phyloP scores from a whole-genome alignment of 768 basidiomycete genomes.

The Xerocomus spinulosus region DNA sequence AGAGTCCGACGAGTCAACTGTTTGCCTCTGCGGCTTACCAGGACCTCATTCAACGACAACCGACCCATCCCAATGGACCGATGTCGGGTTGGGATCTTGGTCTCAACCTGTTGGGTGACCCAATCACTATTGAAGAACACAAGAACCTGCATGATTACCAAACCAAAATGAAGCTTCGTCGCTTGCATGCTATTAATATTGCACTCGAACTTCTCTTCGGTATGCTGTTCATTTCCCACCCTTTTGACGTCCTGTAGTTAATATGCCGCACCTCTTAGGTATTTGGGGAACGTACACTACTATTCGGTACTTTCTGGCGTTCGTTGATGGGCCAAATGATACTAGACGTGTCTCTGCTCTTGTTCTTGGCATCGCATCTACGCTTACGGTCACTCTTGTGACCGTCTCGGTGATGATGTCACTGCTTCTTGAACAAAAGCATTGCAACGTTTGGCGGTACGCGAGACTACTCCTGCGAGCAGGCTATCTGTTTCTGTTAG shows the following conservation, averaged over 20 bases:
- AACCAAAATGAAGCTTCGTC: conserved; percentile 31
- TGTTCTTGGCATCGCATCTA: conserved; percentile 21
- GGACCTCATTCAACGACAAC: conserved; percentile 36
- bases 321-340: conserved; percentile 40
- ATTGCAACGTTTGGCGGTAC: conserved; percentile 8
- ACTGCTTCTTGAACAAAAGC: conserved; percentile 28
- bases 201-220: conserved; percentile 35
- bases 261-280: conserved; percentile 30
- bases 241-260: conserved; percentile 1
- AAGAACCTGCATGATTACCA: conserved; percentile 26
- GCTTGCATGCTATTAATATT: conserved; percentile 28
- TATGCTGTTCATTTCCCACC: conserved; percentile 17
- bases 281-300: conserved; percentile 60
- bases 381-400: conserved; percentile 20
- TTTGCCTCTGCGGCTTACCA: conserved; percentile 30
- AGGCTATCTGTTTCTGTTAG: conserved; percentile 43
- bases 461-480: conserved; percentile 33
- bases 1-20: conserved; percentile 13
- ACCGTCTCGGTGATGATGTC: conserved; percentile 40
- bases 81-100: conserved; percentile 28
- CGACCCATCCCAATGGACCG: conserved; percentile 41
- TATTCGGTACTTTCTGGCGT: conserved; percentile 63
- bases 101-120: conserved; percentile 31
- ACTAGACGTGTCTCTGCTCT: conserved; percentile 37
- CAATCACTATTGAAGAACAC: conserved; percentile 28